Evolutionary conservation across 805 yeast species (phyloP), one percentile per base, ranked within the genome.

Genomic region (Wickerhamomyces rabaulensis): DNA sequence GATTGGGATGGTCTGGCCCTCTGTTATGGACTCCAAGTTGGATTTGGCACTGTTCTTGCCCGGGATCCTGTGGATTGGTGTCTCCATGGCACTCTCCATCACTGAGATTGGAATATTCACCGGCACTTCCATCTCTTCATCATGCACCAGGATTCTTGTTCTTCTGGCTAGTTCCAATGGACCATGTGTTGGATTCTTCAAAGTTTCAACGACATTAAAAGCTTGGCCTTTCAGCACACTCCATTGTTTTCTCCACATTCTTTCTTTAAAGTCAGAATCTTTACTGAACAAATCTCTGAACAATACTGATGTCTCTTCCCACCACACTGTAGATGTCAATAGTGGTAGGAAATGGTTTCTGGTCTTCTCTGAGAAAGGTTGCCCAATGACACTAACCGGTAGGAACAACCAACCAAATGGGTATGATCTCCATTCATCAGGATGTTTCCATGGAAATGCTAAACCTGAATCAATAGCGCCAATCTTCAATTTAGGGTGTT

Each of bases 361-460:
- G 1, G 88, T 78, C 27, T 64, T 65, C 25, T 65, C 66, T 3
- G 84, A 73, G 55, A 84, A 84, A 4, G 89, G 89, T 48, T 76
- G 83, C 0, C 87, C 87, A 43, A 84, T 79, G 6, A 84, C 60
- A 10, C 78, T 69, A 12, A 76, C 62, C 0, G 91, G 91, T 29
- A 84, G 62, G 54, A 79, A 83, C 22, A 84, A 64, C 92, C 92
- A 84, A 0, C 91, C 91, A 64, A 75, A 84, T 0, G 91, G 91
- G 54, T 81, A 84, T 0, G 87, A 80, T 46, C 91, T 65, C 88
- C 90, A 83, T 57, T 83, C 89, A 62, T 84, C 87, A 0, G 91
- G 91, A 52, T 83, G 88, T 56, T 84, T 84, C 89, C 89, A 84
- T 6, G 92, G 91, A 54, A 81, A 84, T 0, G 90, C 73, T 26